phyloP scores from a whole-genome alignment of 768 basidiomycete genomes.

The Pisolithus orientalis region DNA sequence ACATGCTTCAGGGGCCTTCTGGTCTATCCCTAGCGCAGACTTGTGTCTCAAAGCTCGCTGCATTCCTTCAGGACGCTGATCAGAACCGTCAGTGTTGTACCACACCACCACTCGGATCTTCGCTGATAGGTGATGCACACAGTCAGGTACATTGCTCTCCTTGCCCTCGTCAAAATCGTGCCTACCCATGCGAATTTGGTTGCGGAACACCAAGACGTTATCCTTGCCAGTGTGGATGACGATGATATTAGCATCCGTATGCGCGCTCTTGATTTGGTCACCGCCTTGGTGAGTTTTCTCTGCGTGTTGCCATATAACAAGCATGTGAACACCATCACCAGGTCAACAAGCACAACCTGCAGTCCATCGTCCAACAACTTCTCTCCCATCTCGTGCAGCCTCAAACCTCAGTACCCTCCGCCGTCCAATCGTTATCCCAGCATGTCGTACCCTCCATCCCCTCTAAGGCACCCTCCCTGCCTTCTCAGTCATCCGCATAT shows the following conservation, averaged over 20 bases:
- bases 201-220: slow-evolving; percentile 87
- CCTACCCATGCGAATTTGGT: slow-evolving; percentile 87
- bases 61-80: slow-evolving; percentile 87
- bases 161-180: slow-evolving; percentile 94
- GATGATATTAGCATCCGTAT: slow-evolving; percentile 94
- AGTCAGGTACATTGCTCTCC: slow-evolving; percentile 97
- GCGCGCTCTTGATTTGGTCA: slow-evolving; percentile 89
- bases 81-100: slow-evolving; percentile 75
- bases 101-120: slow-evolving; percentile 5
- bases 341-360: slow-evolving; percentile 80
- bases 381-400: slow-evolving; percentile 74
- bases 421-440: slow-evolving; percentile 46
- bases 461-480: slow-evolving; percentile 34
- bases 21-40: slow-evolving; percentile 76
- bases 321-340: slow-evolving; percentile 24
- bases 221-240: slow-evolving; percentile 85
- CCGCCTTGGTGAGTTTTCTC: slow-evolving; percentile 69
- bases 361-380: slow-evolving; percentile 85
- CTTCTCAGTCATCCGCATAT: slow-evolving; percentile 77
- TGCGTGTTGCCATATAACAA: neutral
- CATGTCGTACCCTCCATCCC: slow-evolving; percentile 41
- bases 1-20: slow-evolving; percentile 79
- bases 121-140: slow-evolving; percentile 16
- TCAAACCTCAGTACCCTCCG: slow-evolving; percentile 52
- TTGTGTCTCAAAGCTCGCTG: slow-evolving; percentile 90